These are phyloP conservation scores for Leccinum huronense DNA, from an alignment of 1,284 basidiomycete genomes.

Conservation along the genomic window DNA sequence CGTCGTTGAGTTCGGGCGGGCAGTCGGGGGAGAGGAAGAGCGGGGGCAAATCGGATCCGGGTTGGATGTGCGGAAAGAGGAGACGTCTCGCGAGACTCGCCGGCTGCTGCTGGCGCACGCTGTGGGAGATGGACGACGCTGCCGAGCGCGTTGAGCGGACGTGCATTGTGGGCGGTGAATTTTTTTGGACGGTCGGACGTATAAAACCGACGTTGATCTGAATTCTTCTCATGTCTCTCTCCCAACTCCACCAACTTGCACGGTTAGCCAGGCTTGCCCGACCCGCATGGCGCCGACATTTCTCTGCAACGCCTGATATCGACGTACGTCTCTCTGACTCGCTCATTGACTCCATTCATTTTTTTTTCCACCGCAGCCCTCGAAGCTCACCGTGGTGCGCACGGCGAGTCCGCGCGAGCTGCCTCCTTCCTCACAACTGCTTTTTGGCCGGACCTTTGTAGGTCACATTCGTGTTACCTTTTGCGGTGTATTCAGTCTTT, in stretches of 20 bases:
- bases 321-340: slow-evolving; percentile 20
- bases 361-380: slow-evolving; percentile 37
- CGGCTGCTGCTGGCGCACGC: slow-evolving; percentile 21
- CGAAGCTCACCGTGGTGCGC: slow-evolving; percentile 47
- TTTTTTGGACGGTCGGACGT: slow-evolving; percentile 4
- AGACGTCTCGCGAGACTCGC: slow-evolving; percentile 49
- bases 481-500: slow-evolving; percentile 14
- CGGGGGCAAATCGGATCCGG: slow-evolving; percentile 50
- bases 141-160: slow-evolving; percentile 24
- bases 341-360: background rate
- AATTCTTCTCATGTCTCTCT: slow-evolving; percentile 21
- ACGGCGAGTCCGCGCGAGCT: slow-evolving; percentile 51
- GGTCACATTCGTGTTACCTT: slow-evolving; percentile 30
- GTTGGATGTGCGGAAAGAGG: slow-evolving; percentile 59
- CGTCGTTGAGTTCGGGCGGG: slow-evolving; percentile 57
- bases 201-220: slow-evolving; percentile 26
- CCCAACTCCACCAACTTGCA: slow-evolving; percentile 12
- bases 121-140: slow-evolving; percentile 25
- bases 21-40: slow-evolving; percentile 45
- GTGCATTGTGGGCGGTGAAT: background rate
- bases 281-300: slow-evolving; percentile 12
- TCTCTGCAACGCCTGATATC: slow-evolving; percentile 19
- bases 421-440: slow-evolving; percentile 53
- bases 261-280: slow-evolving; percentile 15
- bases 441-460: slow-evolving; percentile 73